Conservation (phyloP, 2,329 filamentous ascomycete species). For the Clonostachys solani region DNA sequence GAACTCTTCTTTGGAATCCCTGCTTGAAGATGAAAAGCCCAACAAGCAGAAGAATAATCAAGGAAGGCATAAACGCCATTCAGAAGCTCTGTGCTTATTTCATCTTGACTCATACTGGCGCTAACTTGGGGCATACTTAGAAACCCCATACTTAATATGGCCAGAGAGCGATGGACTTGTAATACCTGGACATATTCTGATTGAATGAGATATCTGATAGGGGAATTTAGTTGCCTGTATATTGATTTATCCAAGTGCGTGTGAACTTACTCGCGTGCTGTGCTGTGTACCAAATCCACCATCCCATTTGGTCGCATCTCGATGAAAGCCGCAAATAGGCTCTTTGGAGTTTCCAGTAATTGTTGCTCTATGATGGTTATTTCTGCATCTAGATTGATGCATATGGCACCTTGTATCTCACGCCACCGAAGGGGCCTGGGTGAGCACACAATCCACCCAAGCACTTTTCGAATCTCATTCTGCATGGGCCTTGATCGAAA, state of each 20-base stretch:
- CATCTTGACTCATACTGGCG: neutral
- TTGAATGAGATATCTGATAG: neutral
- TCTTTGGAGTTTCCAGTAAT: conserved; percentile 1
- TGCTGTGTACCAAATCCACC: conserved; percentile 5
- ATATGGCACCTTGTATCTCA: conserved; percentile 6
- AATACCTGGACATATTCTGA: neutral
- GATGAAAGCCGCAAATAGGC: conserved; percentile 5
- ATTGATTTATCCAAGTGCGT: neutral
- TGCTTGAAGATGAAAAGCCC: conserved; percentile 4
- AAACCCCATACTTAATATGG: conserved; percentile 2
- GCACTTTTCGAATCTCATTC: neutral
- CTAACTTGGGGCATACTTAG: conserved; percentile 1
- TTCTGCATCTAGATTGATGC: conserved; percentile 5
- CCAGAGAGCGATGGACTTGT: neutral
- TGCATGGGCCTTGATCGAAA: neutral
- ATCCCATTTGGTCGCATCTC: conserved; percentile 5
- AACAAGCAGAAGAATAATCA: conserved; percentile 1
- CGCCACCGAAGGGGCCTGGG: conserved; percentile 6
- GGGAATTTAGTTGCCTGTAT: neutral
- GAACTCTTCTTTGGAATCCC: conserved; percentile 7
- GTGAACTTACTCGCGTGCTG: conserved; percentile 3
- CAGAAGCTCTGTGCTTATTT: conserved; percentile 11
- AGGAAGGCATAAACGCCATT: neutral
- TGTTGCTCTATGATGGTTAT: neutral
- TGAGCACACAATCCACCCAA: conserved; percentile 5